phyloP scores from a whole-genome alignment of 805 yeast genomes.

The Monosporozyma yasuniensis region DNA sequence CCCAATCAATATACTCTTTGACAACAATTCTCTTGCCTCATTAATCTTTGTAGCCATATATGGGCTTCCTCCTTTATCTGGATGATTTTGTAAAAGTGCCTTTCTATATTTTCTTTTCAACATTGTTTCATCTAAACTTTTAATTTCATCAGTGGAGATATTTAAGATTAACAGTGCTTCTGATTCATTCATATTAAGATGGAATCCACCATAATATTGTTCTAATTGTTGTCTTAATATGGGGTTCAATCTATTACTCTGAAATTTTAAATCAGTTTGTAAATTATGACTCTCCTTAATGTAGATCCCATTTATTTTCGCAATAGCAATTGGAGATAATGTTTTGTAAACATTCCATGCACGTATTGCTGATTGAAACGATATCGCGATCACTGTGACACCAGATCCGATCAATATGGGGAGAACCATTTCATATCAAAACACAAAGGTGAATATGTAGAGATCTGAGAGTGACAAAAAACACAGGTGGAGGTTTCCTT shows the following conservation, averaged over 20 bases:
- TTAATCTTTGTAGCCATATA: slow-evolving; percentile 84
- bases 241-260: slow-evolving; percentile 10
- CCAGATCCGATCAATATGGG: slow-evolving; percentile 27
- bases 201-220: slow-evolving; percentile 52
- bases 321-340: slow-evolving; percentile 23
- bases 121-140: slow-evolving; percentile 37
- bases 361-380: slow-evolving; percentile 21
- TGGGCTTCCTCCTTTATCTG: slow-evolving; percentile 90
- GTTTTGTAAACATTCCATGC: slow-evolving; percentile 26
- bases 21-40: slow-evolving; percentile 76
- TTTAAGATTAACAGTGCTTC: slow-evolving; percentile 63
- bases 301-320: slow-evolving; percentile 17
- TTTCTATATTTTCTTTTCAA: slow-evolving; percentile 74
- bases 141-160: slow-evolving; percentile 48
- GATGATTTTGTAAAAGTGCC: slow-evolving; percentile 84
- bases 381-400: slow-evolving; percentile 21
- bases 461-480: too few species aligned
- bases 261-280: slow-evolving; percentile 10
- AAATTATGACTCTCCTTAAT: slow-evolving; percentile 8
- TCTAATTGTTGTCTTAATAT: slow-evolving; percentile 13
- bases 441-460: background rate
- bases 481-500: too few species aligned
- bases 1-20: slow-evolving; percentile 16
- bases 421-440: slow-evolving; percentile 20
- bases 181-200: slow-evolving; percentile 52